Evolutionary conservation across 148 eudicot species (phyloP), one percentile per base, ranked within the genome.

Genomic region (Cornus kousa): DNA sequence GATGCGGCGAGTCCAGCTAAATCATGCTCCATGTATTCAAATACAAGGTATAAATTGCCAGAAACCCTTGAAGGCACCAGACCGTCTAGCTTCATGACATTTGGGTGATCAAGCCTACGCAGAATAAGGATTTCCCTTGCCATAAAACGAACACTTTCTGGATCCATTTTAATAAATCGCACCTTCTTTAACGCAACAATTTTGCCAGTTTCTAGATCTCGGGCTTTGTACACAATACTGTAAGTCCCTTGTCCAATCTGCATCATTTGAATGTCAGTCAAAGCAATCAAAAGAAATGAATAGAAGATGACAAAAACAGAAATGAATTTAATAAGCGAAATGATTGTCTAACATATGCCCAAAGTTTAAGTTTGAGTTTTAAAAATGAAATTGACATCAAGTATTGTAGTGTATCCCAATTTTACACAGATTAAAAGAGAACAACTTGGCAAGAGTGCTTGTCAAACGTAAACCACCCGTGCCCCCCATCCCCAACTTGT

Each of bases 21-120:
- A 82, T 90, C 93, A 80, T 90, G 93, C 71, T 88, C 91, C 93
- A 87, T 90, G 78, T 87, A 90, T 23, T 90, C 92, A 78, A 89
- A 89, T 72, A 89, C 90, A 84, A 89, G 92, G 75, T 86, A 87
- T 55, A 89, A 53, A 81, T 80, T 88, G 62, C 87, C 82, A 28
- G 93, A 90, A 55, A 80, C 80, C 86, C 88, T 86, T 19, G 93
- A 90, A 16, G 89, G 82, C 53, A 90, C 82, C 57, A 90, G 82
- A 72, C 91, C 89, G 76, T 88, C 87, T 78, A 90, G 90, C 81
- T 87, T 88, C 91, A n/a, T n/a, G n/a, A n/a, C n/a, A n/a, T n/a
- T n/a, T n/a, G n/a, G n/a, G n/a, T n/a, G n/a, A n/a, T n/a, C n/a
- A n/a, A n/a, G n/a, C n/a, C n/a, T n/a, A n/a, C n/a, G n/a, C n/a